Base-by-base conservation (phyloP, 2,329 filamentous ascomycete genomes). In the Camptophora hylomeconis region DNA sequence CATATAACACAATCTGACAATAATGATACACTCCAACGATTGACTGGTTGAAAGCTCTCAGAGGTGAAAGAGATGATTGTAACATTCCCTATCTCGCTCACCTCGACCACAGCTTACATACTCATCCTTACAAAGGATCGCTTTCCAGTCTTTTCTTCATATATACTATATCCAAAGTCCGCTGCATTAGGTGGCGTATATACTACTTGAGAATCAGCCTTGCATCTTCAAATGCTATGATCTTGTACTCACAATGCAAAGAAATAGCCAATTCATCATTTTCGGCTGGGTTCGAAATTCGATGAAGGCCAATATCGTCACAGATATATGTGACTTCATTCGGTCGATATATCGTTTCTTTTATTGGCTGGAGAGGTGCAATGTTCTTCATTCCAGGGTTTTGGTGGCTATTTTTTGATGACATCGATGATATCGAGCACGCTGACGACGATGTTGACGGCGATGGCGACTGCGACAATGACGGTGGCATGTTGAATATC, bases 121-220 rank as follows among this genome's bases (percentile, higher is more conserved):
- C n/a, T n/a, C n/a, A n/a, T n/a, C n/a, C n/a, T n/a, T n/a, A n/a
- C n/a, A n/a, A n/a, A n/a, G n/a, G n/a, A n/a, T n/a, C 68, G 72
- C 53, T 74, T 74, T 30, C 86, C 80, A 3, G 82, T 92, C 43
- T 65, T 64, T 39, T 75, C 69, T 46, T 87, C 71, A 52, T 87
- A 94, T 48, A 87, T 72, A 46, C 81, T 69, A 53, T 82, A 92
- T 14, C 86, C 86, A 36, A 72, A 70, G 35, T 70, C 78, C 20
- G 82, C 82, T 20, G 87, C 84, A 46, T 93, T 92, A 3, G 86
- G 86, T 19, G 86, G 86, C 9, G 81, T 87, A 50, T 89, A 89
- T 36, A 92, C n/a, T n/a, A n/a, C n/a, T n/a, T n/a, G n/a, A n/a
- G n/a, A n/a, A n/a, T n/a, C n/a, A n/a, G 64, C 67, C 35, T 20